Evolutionary conservation across 306 rosid genomes (phyloP).

Genomic region (Cicer bijugum): DNA sequence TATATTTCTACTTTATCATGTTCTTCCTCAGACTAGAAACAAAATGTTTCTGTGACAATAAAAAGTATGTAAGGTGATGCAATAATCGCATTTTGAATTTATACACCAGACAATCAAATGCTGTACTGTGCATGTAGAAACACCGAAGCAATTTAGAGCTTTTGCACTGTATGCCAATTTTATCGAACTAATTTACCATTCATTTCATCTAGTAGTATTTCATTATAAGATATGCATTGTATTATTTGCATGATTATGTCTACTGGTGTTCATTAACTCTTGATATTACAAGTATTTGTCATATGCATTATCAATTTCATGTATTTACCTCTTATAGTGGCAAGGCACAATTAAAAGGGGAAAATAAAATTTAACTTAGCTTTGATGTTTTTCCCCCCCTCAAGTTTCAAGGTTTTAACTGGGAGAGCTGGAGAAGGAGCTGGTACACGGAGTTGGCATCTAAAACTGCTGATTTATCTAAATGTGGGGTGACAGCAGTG

Average conservation of each 20-base stretch:
- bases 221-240: slow-evolving; percentile 7
- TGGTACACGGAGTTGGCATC: slow-evolving; percentile 75
- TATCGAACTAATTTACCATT: slow-evolving; percentile 16
- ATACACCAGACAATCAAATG: slow-evolving; percentile 1
- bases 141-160: slow-evolving; percentile 3
- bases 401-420: slow-evolving; percentile 82
- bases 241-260: slow-evolving; percentile 28
- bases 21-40: slow-evolving; percentile 2
- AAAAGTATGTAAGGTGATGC: neutral
- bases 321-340: slow-evolving; percentile 9
- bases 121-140: slow-evolving; percentile 11
- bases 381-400: slow-evolving; percentile 45
- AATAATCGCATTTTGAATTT: slow-evolving; percentile 1
- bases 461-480: slow-evolving; percentile 70
- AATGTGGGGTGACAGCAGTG: slow-evolving; percentile 71
- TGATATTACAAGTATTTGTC: slow-evolving; percentile 42
- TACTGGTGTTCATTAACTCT: slow-evolving; percentile 17
- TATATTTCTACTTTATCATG: neutral
- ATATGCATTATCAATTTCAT: slow-evolving; percentile 26
- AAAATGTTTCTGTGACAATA: neutral
- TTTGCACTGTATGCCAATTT: slow-evolving; percentile 1
- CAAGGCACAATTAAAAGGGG: slow-evolving; percentile 1
- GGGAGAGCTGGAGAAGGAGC: slow-evolving; percentile 88
- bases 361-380: slow-evolving; percentile 15
- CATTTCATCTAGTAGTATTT: slow-evolving; percentile 10